Evolutionary conservation across 2,329 filamentous ascomycete genomes (phyloP).

Genomic region (Paraphoma chrysanthemicola): DNA sequence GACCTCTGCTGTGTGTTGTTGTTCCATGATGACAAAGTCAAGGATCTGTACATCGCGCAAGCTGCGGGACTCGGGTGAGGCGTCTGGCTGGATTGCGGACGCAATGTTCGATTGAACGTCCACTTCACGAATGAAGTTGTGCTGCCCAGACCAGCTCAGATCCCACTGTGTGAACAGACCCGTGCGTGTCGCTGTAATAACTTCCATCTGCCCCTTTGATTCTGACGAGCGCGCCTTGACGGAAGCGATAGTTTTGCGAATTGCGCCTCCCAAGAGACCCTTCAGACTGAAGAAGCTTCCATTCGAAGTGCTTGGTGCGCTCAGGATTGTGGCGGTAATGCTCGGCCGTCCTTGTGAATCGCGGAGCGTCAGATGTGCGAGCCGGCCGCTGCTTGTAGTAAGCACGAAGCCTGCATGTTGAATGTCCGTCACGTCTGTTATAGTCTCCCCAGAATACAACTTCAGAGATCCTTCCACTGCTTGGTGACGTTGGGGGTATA

Average conservation of each 20-base stretch:
- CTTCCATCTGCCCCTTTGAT: constrained; percentile 81
- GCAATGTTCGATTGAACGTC: constrained; percentile 73
- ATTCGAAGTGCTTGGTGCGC: constrained; percentile 59
- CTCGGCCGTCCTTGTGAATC: constrained; percentile 86
- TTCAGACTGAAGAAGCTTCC: constrained; percentile 84
- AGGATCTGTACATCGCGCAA: constrained; percentile 72
- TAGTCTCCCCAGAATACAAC: constrained; percentile 78
- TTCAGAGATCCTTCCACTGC: constrained; percentile 80
- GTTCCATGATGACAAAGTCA: constrained; percentile 75
- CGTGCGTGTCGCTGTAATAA: constrained; percentile 79
- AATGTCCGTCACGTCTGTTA: constrained; percentile 79
- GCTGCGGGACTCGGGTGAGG: constrained; percentile 55
- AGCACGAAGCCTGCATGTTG: constrained; percentile 89
- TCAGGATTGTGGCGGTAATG: constrained; percentile 79
- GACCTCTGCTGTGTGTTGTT: constrained; percentile 42
- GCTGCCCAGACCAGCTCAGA: constrained; percentile 84
- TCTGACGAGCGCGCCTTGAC: constrained; percentile 75
- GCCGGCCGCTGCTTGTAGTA: constrained; percentile 81
- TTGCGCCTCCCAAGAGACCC: constrained; percentile 73
- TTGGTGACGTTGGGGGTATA: constrained; percentile 81
- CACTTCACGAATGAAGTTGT: constrained; percentile 74
- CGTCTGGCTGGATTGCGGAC: constrained; percentile 64
- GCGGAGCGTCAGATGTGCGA: constrained; percentile 84
- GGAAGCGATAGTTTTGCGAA: constrained; percentile 80
- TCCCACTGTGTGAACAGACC: constrained; percentile 86